Evolutionary conservation across 345 rosid genomes (phyloP), one percentile per base, ranked within the genome.

Genomic region (Arabidopsis suecica): DNA sequence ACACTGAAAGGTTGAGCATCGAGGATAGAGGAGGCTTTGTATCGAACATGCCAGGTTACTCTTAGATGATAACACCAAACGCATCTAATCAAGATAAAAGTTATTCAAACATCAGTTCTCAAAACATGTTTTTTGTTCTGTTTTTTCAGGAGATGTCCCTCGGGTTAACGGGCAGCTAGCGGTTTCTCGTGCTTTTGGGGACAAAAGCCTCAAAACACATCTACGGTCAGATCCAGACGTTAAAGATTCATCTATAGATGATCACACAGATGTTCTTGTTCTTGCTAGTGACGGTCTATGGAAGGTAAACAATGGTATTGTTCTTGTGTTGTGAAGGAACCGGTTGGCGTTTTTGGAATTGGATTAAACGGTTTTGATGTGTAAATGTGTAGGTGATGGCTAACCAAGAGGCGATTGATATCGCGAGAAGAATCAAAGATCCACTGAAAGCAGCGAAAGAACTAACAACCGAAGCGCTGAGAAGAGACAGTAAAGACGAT

Each of bases 371-470:
- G 33, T 48, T 16, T 38, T 30, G 41, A 54, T 54, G 25, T 69
- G 30, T 69, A 51, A 69, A n/a, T 12, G 18, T 32, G 25, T 57
- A 79, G 96, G 96, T 90, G 58, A 83, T 90, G 89, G 69, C 83
- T 25, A 90, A 90, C 81, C 91, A 90, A 83, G 96, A 88, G 78
- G 96, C 93, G 7, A 73, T 88, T 51, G 89, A 90, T 63, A 81
- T 90, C 7, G 96, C 88, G 6, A 90, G 84, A 78, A 85, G 78
- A 79, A 64, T 82, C 50, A 88, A 79, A 81, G 89, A 90, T 78
- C 96, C 96, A 20, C 44, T 77, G 80, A 88, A 86, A 81, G 96
- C 96, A 61, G 91, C 96, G 1, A 90, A 88, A 82, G 89, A 86
- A 73, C 65, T 88, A 71, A 88, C 86, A 3, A 55, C 85, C 0